Conservation (phyloP, 805 yeast species). For the Wickerhamomyces sydowiorum region DNA sequence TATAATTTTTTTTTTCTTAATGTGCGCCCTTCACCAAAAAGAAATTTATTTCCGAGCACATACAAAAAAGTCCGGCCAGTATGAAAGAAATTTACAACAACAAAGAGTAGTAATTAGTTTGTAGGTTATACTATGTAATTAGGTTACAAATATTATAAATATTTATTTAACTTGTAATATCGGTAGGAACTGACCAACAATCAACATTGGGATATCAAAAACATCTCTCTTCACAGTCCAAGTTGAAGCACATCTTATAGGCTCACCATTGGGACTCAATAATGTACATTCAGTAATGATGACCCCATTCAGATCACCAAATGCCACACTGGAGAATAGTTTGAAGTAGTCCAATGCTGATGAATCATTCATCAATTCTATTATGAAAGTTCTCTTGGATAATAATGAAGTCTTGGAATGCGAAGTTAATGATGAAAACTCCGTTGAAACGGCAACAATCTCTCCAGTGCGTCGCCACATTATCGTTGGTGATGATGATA, state of each 20-base stretch:
- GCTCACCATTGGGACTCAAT: slow-evolving; percentile 29
- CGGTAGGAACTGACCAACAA: slow-evolving; percentile 78
- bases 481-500: slow-evolving; percentile 73
- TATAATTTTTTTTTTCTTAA: background rate
- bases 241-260: slow-evolving; percentile 65
- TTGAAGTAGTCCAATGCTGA: slow-evolving; percentile 68
- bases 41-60: background rate
- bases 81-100: too few relatives aligned
- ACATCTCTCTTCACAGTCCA: slow-evolving; percentile 85
- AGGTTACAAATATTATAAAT: too few relatives aligned
- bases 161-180: slow-evolving; percentile 34
- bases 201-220: slow-evolving; percentile 79
- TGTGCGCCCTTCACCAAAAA: background rate
- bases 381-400: slow-evolving; percentile 59
- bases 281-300: slow-evolving; percentile 34
- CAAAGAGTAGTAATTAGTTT: too few relatives aligned
- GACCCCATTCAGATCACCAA: slow-evolving; percentile 36
- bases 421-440: slow-evolving; percentile 65
- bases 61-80: too few relatives aligned
- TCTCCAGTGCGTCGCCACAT: slow-evolving; percentile 88
- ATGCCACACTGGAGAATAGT: slow-evolving; percentile 53
- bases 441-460: slow-evolving; percentile 72
- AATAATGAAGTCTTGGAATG: slow-evolving; percentile 52
- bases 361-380: slow-evolving; percentile 79
- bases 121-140: too few relatives aligned